Evolutionary conservation across 352 stramenopile genomes (phyloP), one percentile per base, ranked within the genome.

Genomic region (Globisporangium spiculum): DNA sequence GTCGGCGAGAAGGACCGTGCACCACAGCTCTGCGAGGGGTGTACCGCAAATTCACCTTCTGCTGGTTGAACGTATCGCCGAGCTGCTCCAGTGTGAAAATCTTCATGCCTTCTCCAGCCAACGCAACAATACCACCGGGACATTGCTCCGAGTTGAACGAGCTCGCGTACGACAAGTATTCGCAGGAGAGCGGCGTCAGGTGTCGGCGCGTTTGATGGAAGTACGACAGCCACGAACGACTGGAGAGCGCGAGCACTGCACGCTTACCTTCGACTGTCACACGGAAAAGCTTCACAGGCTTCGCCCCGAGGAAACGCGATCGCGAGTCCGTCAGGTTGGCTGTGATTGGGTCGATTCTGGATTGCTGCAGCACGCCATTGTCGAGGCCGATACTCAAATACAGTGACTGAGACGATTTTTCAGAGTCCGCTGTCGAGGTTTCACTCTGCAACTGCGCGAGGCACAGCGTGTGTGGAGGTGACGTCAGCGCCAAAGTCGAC

Each of bases 1-100:
- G 75, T 53, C 97, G 82, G 62, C 93, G 79, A 9, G 84, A 91
- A 14, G 83, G 73, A 8, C 88, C 88, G 56, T 99, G 83, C 9
- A 98, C 73, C 2, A 98, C 93, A 56, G 98, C 97, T 74, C 97
- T 90, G 58, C 98, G 93, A 48, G 98, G 98, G 4, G 98, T 99
- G 79, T 99, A 99, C 18, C 96, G 84, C n/a, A 99, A 78, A 50
- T 93, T 88, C 3, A 97, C 77, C 66, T 92, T 94, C 60, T 98
- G 97, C 65, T 98, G 94, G 75, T 99, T 99, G 75, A 99, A 99
- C 5, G 88, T 90, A 70, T 99, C 93, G n/a, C 88, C 92, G 12
- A 98, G 75, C 32, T 98, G 84, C 66, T 99, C 96, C 12, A 99
- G 80, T 22, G 94, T 98, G 60, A 99, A 76, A 67, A 99, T 99